phyloP scores from a whole-genome alignment of 164 flowering plant genomes.

The Buxus sempervirens region DNA sequence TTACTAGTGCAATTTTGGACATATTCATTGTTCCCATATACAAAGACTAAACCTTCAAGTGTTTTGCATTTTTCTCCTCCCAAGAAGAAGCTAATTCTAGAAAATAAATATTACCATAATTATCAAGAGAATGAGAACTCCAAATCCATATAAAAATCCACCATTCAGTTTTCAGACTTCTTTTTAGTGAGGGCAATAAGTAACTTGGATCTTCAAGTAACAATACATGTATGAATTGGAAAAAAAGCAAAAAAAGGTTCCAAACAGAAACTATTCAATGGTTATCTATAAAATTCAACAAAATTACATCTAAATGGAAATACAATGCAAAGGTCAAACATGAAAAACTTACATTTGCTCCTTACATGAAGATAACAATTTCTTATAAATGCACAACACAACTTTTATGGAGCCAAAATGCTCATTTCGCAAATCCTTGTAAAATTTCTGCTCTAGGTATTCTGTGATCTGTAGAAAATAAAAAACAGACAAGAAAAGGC shows the following conservation, averaged over 20 bases:
- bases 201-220: not conserved
- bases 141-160: no score
- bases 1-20: no score
- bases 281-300: no score
- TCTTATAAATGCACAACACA: slow-evolving; percentile 66
- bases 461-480: slow-evolving; percentile 57
- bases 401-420: slow-evolving; percentile 68
- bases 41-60: no score
- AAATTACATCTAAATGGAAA: not conserved
- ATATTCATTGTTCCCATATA: no score
- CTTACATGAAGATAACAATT: slow-evolving; percentile 65
- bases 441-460: slow-evolving; percentile 71
- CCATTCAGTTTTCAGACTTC: not conserved
- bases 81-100: no score
- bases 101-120: no score
- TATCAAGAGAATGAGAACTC: no score
- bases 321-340: not conserved
- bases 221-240: not conserved
- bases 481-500: not conserved
- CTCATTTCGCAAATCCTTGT: slow-evolving; percentile 75
- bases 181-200: not conserved
- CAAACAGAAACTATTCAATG: not conserved
- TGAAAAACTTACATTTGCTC: slow-evolving; percentile 78
- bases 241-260: not conserved
- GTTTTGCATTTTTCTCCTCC: no score